A percentile compares a stretch with the other conserved stretches of the same genome.
Evolutionary conservation across 768 basidiomycete species (phyloP).

Genomic region (Cystofilobasidium bisporidii): DNA sequence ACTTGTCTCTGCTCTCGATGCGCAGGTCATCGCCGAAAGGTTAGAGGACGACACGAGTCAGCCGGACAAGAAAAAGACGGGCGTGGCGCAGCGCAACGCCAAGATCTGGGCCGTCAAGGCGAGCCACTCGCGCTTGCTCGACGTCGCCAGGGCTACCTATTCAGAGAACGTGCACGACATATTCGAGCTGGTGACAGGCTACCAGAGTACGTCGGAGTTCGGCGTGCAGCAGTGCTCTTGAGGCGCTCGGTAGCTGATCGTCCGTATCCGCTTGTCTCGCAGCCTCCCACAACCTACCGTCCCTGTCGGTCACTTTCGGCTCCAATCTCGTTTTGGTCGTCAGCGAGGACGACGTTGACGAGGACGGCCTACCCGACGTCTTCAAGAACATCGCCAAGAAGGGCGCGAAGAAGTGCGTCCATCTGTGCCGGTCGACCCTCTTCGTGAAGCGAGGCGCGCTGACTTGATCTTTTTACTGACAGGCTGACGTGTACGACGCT

Average conservation of each 20-base stretch:
- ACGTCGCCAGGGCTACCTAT: conserved; percentile 86
- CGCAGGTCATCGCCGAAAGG: conserved; percentile 14
- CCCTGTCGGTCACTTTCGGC: conserved; percentile 56
- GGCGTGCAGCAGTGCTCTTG: no score
- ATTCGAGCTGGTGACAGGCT: conserved; percentile 26
- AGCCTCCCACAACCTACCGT: conserved; percentile 55
- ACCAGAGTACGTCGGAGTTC: conserved; percentile 16
- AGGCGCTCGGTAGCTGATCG: no score
- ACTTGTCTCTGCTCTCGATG: no score
- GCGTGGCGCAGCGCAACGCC: conserved; percentile 48
- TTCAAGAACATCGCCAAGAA: conserved; percentile 55
- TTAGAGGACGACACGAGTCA: conserved; percentile 23
- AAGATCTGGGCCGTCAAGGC: conserved; percentile 87
- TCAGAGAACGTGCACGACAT: conserved; percentile 89
- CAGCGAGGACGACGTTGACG: conserved; percentile 57
- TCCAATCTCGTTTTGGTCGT: conserved; percentile 54
- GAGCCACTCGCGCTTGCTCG: conserved; percentile 70
- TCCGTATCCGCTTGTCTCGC: conserved; percentile 32
- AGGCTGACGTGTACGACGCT: conserved; percentile 13
- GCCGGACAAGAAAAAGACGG: conserved; percentile 9
- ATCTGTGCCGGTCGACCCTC: no score
- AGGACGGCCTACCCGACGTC: conserved; percentile 51
- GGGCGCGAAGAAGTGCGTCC: conserved; percentile 2
- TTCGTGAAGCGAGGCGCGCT: no score
- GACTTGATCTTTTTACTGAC: background rate